These are phyloP conservation scores for Karstenula rhodostoma DNA, from an alignment of 2,329 filamentous ascomycete species.

Conservation along the genomic window DNA sequence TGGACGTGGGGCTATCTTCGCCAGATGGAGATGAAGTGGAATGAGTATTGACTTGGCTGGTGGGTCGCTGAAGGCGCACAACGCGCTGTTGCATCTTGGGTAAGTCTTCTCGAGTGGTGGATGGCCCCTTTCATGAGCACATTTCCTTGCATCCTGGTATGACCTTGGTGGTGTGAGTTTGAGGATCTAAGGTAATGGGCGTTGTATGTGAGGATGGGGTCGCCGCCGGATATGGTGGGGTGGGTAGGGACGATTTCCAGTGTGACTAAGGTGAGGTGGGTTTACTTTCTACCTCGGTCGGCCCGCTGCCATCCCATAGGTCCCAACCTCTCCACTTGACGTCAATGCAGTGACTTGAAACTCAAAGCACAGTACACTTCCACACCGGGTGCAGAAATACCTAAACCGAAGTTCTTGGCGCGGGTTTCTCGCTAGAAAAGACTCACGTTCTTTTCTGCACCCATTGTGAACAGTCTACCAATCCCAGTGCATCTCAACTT, in stretches of 20 bases:
- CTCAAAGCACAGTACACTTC: not conserved
- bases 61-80: not conserved
- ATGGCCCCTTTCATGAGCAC: not conserved
- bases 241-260: not conserved
- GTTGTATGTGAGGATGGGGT: not conserved
- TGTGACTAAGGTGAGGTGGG: not conserved
- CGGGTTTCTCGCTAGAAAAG: too few relatives aligned
- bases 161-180: not conserved
- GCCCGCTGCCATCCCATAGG: not conserved
- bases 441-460: too few relatives aligned
- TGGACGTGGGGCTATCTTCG: conserved; percentile 2
- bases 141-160: not conserved
- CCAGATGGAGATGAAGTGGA: not conserved
- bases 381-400: too few relatives aligned
- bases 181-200: not conserved
- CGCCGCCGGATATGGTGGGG: not conserved
- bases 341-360: not conserved
- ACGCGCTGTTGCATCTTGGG: not conserved
- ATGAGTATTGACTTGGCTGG: not conserved
- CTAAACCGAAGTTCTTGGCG: too few relatives aligned
- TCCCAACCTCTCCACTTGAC: not conserved
- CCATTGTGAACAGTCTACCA: too few relatives aligned
- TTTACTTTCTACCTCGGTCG: not conserved
- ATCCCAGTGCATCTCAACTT: not conserved
- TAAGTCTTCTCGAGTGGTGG: not conserved